These are phyloP conservation scores for Penicillium polonicum DNA, from an alignment of 2,329 filamentous ascomycete genomes.

Conservation along the genomic window DNA sequence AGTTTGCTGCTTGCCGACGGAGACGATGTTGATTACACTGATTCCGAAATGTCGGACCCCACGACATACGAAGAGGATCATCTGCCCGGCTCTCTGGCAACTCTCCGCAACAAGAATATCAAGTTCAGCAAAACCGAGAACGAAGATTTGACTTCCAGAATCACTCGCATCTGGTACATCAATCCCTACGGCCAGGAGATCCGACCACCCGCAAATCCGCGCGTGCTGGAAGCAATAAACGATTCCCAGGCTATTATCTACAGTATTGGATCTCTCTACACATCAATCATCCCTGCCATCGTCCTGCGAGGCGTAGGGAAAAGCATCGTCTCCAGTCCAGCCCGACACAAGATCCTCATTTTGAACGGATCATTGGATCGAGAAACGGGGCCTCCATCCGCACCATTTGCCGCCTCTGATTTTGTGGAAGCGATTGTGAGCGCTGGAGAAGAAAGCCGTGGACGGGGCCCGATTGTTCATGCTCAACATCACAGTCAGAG, in stretches of 20 bases:
- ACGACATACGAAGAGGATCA: conserved; percentile 48
- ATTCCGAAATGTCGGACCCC: conserved; percentile 34
- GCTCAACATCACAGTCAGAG: conserved; percentile 3
- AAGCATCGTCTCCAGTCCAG: conserved; percentile 54
- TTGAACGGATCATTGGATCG: conserved; percentile 81
- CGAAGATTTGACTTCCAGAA: conserved; percentile 74
- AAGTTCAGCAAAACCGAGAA: conserved; percentile 76
- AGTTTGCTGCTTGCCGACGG: conserved; percentile 39
- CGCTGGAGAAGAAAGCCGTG: conserved; percentile 69
- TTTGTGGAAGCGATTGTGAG: conserved; percentile 78
- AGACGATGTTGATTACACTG: conserved; percentile 33
- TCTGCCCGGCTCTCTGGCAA: conserved; percentile 67
- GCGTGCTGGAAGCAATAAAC: conserved; percentile 68
- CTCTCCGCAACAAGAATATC: conserved; percentile 76
- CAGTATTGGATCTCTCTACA: conserved; percentile 92
- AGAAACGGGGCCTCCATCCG: conserved; percentile 70
- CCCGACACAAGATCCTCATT: conserved; percentile 73
- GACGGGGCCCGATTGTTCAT: conserved; percentile 30
- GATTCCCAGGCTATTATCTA: conserved; percentile 73
- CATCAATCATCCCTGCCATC: conserved; percentile 79
- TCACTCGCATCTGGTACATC: conserved; percentile 90
- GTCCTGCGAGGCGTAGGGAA: conserved; percentile 74
- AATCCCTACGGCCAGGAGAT: conserved; percentile 99
- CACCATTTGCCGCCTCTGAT: conserved; percentile 70
- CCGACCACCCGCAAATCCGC: conserved; percentile 75